Evolutionary conservation across 306 rosid species (phyloP).

Genomic region (Cotoneaster glaucophyllus): DNA sequence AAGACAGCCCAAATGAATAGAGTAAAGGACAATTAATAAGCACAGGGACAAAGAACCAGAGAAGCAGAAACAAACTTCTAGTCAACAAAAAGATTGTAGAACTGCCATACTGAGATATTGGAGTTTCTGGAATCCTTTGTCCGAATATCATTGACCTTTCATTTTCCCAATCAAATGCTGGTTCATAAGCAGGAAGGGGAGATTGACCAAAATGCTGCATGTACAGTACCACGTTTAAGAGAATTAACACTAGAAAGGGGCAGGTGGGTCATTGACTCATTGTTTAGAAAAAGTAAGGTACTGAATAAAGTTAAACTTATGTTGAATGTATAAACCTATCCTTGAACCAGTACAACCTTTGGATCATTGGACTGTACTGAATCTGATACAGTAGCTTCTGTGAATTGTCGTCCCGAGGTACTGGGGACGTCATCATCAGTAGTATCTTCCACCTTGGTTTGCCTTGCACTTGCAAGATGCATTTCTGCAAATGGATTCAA

Average conservation of each 20-base stretch:
- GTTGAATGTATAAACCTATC: slow-evolving; percentile 1
- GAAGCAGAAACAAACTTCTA: slow-evolving; percentile 2
- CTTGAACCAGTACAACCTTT: slow-evolving; percentile 46
- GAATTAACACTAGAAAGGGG: not conserved
- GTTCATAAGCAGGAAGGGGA: slow-evolving; percentile 94
- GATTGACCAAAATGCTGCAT: slow-evolving; percentile 83
- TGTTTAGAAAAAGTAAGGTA: not conserved
- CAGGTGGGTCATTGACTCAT: not conserved
- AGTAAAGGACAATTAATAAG: slow-evolving; percentile 19
- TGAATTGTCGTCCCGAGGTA: slow-evolving; percentile 89
- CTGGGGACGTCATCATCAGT: slow-evolving; percentile 90
- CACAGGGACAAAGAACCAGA: slow-evolving; percentile 12
- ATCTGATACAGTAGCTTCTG: slow-evolving; percentile 47
- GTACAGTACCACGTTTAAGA: not conserved
- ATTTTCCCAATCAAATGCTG: slow-evolving; percentile 98
- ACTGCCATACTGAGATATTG: slow-evolving; percentile 68
- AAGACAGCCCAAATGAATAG: slow-evolving; percentile 23
- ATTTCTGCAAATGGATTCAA: slow-evolving; percentile 51
- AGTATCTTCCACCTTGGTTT: slow-evolving; percentile 68
- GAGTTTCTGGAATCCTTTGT: slow-evolving; percentile 89
- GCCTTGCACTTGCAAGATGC: slow-evolving; percentile 79
- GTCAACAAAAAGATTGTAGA: not conserved
- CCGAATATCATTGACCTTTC: slow-evolving; percentile 96
- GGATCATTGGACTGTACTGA: slow-evolving; percentile 38
- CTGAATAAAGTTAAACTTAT: not conserved